Evolutionary conservation across 192 early-diverging fungal species (phyloP), one percentile per base, ranked within the genome.

Genomic region (Linnemannia hyalina): DNA sequence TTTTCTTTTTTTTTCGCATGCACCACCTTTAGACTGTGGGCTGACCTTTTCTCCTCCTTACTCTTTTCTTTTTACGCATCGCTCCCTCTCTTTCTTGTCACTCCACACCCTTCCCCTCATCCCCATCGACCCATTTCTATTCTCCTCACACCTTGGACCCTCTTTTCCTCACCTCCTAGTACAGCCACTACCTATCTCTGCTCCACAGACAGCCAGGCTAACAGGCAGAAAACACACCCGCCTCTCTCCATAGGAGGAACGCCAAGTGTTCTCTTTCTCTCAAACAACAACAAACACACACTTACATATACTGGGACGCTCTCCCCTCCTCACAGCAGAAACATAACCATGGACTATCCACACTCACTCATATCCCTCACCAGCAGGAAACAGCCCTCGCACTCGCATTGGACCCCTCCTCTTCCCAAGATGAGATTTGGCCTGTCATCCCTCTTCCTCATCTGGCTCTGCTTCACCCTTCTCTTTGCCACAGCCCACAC

Each of bases 401-500:
- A 49, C n/a, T 18, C 41, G 4, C 42, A 46, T 32, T 73, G 42
- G 42, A 46, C 46, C 10, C 42, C n/a, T 73, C 10, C 44, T 46
- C 38, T 5, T 40, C 38, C 38, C 63, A 42, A 40, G 69, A 68
- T 47, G 36, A 42, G 78, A 46, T 35, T 80, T 9, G 76, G 76
- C 44, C 65, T 86, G 8, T 71, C 75, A 22, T 60, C 36, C 11
- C 47, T 86, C 70, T 81, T 80, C 46, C 76, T 86, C 52, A 69
- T 86, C 60, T 86, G 84, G 84, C 75, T 86, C 0, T 86, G 84
- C 76, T 55, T 81, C 72, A 78, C 79, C n/a, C 79, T 86, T 18
- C 65, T 57, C 35, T 52, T 81, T 46, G 52, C 78, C 47, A 71
- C 84, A 77, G 40, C 41, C 70, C 71, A 73, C 6, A 68, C 57